phyloP scores from a whole-genome alignment of 352 stramenopile genomes.

The Albugo candida region DNA sequence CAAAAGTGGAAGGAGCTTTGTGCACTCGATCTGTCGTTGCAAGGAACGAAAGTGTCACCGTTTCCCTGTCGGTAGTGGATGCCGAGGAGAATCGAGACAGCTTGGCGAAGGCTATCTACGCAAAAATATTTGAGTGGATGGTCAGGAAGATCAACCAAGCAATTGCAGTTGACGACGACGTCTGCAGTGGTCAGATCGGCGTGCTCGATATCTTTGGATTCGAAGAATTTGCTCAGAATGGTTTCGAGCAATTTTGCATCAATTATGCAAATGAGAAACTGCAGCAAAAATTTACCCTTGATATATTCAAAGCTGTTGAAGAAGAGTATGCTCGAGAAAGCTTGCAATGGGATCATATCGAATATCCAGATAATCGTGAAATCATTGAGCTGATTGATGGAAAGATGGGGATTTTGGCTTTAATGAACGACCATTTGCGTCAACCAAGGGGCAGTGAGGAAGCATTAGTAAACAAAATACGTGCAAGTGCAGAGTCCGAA shows the following conservation, averaged over 20 bases:
- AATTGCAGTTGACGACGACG: conserved; percentile 57
- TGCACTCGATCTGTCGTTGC: conserved; percentile 85
- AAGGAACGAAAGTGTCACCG: conserved; percentile 63
- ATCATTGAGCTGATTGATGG: conserved; percentile 93
- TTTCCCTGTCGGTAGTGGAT: conserved; percentile 73
- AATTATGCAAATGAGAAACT: conserved; percentile 86
- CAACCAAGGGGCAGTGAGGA: conserved; percentile 75
- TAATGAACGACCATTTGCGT: conserved; percentile 79
- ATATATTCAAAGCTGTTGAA: conserved; percentile 96
- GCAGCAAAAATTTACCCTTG: conserved; percentile 85
- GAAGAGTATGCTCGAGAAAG: conserved; percentile 95
- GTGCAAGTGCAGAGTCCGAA: conserved; percentile 47
- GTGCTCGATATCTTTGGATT: conserved; percentile 99
- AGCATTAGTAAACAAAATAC: conserved; percentile 75
- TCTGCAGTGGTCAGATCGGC: conserved; percentile 76
- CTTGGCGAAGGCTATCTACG: conserved; percentile 95
- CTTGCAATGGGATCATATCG: conserved; percentile 95
- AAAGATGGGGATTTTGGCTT: conserved; percentile 71
- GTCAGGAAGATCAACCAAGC: conserved; percentile 80
- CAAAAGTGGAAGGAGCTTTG: conserved; percentile 80
- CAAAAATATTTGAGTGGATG: conserved; percentile 96
- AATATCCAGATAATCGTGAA: conserved; percentile 97
- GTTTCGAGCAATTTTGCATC: conserved; percentile 87
- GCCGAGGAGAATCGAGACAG: conserved; percentile 88
- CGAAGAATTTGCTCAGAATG: conserved; percentile 91